Base-by-base conservation (phyloP, 257 asterid species). In the Solanum chmielewskii region DNA sequence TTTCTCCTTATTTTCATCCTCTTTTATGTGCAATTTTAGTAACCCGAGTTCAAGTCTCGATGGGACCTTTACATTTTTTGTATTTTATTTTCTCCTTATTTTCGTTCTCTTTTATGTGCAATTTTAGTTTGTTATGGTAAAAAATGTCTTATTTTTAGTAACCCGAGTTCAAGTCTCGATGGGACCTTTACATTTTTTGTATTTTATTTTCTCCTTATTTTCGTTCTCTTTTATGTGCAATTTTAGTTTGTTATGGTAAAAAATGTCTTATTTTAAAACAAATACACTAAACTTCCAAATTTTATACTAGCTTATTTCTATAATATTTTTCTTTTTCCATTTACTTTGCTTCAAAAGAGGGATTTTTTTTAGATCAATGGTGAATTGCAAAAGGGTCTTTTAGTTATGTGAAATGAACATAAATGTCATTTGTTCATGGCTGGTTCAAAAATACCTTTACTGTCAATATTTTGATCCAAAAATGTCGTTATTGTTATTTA, bases 81-180 rank as follows among this genome's bases (percentile, higher is more conserved):
- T 27, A 18, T 74, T 71, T 18, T 4, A 35, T 71, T 35, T 74
- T 2, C 18, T 15, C 56, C 56, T 4, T 42, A 42, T 45, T 45
- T 47, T 14, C 7, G 4, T 0, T 29, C 35, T 2, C 39, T 31
- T 31, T 39, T 25, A 35, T 0, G 21, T 49, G 60, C 60, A 14
- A 49, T 49, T 21, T 11, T 74, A 94, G 94, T 94, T 35, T 73
- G 81, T 35, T 73, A 29, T 23, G 10, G 33, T n/a, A 5, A 23
- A 70, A 73, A 37, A 33, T 4, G 8, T 35, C 29, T n/a, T n/a
- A n/a, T n/a, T 13, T 14, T 37, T 74, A 94, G 94, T 94, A 94
- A 91, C 94, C 97, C 98, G 97, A 93, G 96, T 93, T 94, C 98
- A 93, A 94, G 45, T 95, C 95, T 95, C 95, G 98, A 96, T 95